phyloP scores from a whole-genome alignment of 129 eudicot genomes.

The Rutidosis leptorrhynchoides region DNA sequence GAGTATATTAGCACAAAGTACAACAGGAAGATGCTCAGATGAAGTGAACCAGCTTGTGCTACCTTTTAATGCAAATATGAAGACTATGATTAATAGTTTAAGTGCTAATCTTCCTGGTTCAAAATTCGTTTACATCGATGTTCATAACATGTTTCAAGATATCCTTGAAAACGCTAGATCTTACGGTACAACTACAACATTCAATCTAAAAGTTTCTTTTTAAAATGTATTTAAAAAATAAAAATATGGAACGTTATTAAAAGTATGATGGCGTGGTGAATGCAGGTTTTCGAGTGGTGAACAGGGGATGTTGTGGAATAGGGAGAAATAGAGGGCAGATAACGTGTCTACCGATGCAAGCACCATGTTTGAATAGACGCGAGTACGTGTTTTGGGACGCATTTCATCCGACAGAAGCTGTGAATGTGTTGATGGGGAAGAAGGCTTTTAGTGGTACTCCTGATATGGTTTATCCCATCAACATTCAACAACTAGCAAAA shows the following conservation, averaged over 20 bases:
- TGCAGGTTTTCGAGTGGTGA: conserved; percentile 64
- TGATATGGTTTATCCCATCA: conserved; percentile 59
- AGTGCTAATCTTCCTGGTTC: conserved; percentile 71
- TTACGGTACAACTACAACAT: conserved; percentile 49
- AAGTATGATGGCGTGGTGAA: not conserved
- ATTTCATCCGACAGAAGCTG: conserved; percentile 89
- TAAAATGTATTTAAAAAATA: not conserved
- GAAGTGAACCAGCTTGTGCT: conserved; percentile 65
- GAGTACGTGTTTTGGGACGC: conserved; percentile 93
- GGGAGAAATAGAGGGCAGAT: conserved; percentile 89
- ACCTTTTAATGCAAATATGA: conserved; percentile 71
- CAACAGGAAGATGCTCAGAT: conserved; percentile 53
- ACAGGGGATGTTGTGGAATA: conserved; percentile 83
- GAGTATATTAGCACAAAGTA: conserved; percentile 70
- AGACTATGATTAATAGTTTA: conserved; percentile 62
- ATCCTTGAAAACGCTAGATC: conserved; percentile 55
- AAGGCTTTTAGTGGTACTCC: conserved; percentile 60
- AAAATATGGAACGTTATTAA: not conserved
- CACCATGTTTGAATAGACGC: conserved; percentile 63
- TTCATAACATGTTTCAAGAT: conserved; percentile 78
- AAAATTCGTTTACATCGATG: conserved; percentile 58
- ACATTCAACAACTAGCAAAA: conserved; percentile 75
- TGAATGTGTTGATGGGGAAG: conserved; percentile 65
- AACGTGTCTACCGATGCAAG: conserved; percentile 81
- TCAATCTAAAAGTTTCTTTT: not conserved